Evolutionary conservation across 192 early-diverging fungal species (phyloP), one percentile per base, ranked within the genome.

Genomic region (Coemansia sp.): DNA sequence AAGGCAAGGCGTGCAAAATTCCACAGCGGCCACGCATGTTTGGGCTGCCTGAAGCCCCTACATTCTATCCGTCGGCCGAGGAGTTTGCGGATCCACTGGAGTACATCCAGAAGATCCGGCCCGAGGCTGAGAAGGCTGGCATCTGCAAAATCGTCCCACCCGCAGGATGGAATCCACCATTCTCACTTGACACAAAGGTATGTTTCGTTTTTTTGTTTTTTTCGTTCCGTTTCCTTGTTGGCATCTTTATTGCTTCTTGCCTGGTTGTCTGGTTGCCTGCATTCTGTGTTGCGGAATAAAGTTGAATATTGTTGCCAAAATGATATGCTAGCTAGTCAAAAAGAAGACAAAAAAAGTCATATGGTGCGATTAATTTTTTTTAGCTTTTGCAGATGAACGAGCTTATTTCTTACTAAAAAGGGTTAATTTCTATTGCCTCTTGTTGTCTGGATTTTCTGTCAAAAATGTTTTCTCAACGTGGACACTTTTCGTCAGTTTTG

Each of bases 71-170:
- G 9, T 91, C 93, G 5, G 49, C 65, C 5, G 83, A 92, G 43
- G 91, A 98, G 81, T 97, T 95, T 85, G 55, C 66, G 11, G 89
- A 95, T 66, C 95, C 97, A 12, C 77, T 96, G 22, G 74, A 76
- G 59, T 98, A 92, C 74, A 94, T 98, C 76, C 88, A 90, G 56
- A 85, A 74, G 59, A 96, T 97, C 71, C 84, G 90, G 12, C 68
- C 83, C 2, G 77, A 87, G 67, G 95, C 88, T 51, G 93, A 96
- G 68, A 61, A 79, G 64, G 86, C 87, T n/a, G 95, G 97, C 7
- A 89, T 97, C 56, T 88, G 91, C 77, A 98, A 98, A 75, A 92
- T 98, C 68, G 86, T 98, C 37, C 97, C 97, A 55, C 97, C 97
- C 13, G 73, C 70, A 41, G 87, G 86, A 8, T 98, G 95, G 91